Conservation (phyloP, 1,139 yeast species). For the Kodamaea alishanica region DNA sequence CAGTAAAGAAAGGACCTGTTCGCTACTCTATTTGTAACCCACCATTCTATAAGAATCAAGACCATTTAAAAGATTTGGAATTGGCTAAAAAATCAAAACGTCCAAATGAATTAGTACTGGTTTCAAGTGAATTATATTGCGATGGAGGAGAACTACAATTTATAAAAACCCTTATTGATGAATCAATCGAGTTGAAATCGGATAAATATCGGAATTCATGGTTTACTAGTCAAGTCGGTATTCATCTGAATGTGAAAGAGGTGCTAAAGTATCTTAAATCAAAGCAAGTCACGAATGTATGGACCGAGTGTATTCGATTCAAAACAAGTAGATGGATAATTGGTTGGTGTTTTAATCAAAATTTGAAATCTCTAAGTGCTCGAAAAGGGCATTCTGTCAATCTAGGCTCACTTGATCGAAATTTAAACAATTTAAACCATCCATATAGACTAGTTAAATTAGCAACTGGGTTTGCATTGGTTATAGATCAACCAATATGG, state of each 20-base stretch:
- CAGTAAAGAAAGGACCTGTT: slow-evolving; percentile 1
- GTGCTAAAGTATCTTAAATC: slow-evolving; percentile 9
- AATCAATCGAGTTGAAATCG: slow-evolving; percentile 9
- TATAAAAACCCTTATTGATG: slow-evolving; percentile 13
- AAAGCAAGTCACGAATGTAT: slow-evolving; percentile 5
- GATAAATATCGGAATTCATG: slow-evolving; percentile 14
- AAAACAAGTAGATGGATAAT: slow-evolving; percentile 20
- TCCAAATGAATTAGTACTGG: slow-evolving; percentile 10
- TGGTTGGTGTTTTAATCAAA: slow-evolving; percentile 15
- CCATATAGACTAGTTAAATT: background rate
- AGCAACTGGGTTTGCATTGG: slow-evolving; percentile 1
- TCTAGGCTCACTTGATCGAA: background rate
- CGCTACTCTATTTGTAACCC: slow-evolving; percentile 22
- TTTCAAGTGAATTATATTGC: slow-evolving; percentile 14
- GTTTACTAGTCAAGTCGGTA: slow-evolving; percentile 22
- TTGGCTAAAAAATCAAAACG: slow-evolving; percentile 10
- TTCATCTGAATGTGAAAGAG: slow-evolving; percentile 10
- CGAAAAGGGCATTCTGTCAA: background rate
- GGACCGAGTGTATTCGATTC: slow-evolving; percentile 11
- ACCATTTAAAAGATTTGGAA: slow-evolving; percentile 12
- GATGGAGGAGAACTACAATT: slow-evolving; percentile 20
- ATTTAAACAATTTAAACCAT: slow-evolving; percentile 1
- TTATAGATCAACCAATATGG: slow-evolving; percentile 9
- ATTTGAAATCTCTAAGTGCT: background rate
- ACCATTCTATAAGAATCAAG: slow-evolving; percentile 17